Conservation (phyloP, 192 early-diverging fungal species). For the Coemansia sp. region DNA sequence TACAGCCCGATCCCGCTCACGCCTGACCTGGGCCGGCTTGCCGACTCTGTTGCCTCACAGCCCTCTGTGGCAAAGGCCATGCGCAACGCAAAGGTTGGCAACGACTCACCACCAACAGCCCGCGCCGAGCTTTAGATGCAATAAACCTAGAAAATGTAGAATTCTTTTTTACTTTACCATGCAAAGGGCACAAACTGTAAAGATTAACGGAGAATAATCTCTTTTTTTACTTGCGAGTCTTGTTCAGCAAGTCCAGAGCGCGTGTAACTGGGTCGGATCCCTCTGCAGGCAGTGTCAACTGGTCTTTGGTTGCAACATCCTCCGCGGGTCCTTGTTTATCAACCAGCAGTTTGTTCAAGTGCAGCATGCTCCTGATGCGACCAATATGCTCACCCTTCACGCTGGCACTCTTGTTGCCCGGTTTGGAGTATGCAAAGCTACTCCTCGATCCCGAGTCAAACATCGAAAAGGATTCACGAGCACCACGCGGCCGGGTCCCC, state of each 20-base stretch:
- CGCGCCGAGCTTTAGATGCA: constrained; percentile 26
- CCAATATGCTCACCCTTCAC: constrained; percentile 2
- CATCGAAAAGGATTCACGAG: constrained; percentile 4
- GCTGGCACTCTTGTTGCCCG: not conserved
- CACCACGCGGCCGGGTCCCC: constrained; percentile 18
- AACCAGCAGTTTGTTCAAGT: not conserved
- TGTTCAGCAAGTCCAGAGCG: constrained; percentile 12
- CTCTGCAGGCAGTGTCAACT: not conserved
- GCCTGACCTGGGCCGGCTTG: constrained; percentile 34
- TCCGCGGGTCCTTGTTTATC: not conserved
- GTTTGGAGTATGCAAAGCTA: constrained; percentile 4
- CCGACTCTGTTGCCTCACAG: constrained; percentile 32
- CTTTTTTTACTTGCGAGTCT: constrained; percentile 4
- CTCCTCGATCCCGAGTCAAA: constrained; percentile 8
- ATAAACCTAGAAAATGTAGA: not conserved
- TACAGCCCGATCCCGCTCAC: constrained; percentile 45
- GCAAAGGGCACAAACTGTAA: not conserved
- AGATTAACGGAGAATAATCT: not conserved
- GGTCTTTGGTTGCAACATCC: not conserved
- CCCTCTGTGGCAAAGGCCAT: constrained; percentile 32
- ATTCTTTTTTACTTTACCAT: constrained; percentile 14
- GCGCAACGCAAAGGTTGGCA: constrained; percentile 22
- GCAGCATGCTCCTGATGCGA: constrained; percentile 10
- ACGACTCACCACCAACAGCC: constrained; percentile 1
- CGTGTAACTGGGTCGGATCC: not conserved